Evolutionary conservation across 2,329 filamentous ascomycete genomes (phyloP).

Genomic region (Diplodia corticola): DNA sequence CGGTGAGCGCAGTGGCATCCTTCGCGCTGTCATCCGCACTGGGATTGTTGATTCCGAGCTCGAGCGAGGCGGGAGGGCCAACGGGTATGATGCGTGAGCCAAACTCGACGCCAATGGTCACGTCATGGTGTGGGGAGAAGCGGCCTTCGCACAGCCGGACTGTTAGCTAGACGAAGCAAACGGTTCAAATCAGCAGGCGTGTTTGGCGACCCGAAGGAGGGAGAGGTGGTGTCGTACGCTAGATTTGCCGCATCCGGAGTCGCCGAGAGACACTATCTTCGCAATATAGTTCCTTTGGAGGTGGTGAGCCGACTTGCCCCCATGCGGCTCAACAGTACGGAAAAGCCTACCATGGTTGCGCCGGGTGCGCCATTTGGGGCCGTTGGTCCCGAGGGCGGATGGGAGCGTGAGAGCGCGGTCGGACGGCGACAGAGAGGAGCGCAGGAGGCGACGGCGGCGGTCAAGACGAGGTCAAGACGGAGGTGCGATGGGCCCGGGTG

Average conservation of each 20-base stretch:
- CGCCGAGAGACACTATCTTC: slow-evolving; percentile 96
- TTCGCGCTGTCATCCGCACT: slow-evolving; percentile 12
- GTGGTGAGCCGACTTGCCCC: slow-evolving; percentile 54
- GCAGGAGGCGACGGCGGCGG: not conserved
- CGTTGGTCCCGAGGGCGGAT: not conserved
- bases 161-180: slow-evolving; percentile 60
- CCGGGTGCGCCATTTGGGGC: slow-evolving; percentile 17
- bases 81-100: slow-evolving; percentile 90
- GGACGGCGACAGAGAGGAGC: not conserved
- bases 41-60: slow-evolving; percentile 57
- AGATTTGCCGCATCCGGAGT: slow-evolving; percentile 94
- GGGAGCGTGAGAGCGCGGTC: not conserved
- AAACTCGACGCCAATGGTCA: slow-evolving; percentile 96
- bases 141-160: slow-evolving; percentile 95
- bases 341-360: slow-evolving; percentile 18
- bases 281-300: slow-evolving; percentile 89
- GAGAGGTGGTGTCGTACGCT: slow-evolving; percentile 50
- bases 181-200: slow-evolving; percentile 16
- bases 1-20: slow-evolving; percentile 25
- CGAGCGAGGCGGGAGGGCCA: slow-evolving; percentile 72
- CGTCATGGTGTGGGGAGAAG: slow-evolving; percentile 92
- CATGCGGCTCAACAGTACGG: slow-evolving; percentile 15
- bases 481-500: slow-evolving; percentile 3
- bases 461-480: not conserved
- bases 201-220: not conserved